phyloP scores from a whole-genome alignment of 345 rosid species.

The Eucalyptus tenuipes region DNA sequence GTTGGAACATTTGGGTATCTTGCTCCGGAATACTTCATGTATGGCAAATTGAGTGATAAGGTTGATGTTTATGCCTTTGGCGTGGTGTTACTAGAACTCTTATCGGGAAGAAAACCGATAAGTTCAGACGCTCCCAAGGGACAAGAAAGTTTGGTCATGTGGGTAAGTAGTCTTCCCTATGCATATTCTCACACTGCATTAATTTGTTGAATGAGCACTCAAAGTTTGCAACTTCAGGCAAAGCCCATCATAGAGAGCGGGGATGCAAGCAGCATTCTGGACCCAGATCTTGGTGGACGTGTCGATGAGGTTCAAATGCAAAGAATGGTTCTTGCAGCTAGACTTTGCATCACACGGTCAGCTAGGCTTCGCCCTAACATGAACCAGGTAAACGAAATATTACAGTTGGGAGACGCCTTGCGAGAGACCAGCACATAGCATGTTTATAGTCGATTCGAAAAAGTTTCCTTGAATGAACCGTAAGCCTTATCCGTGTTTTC shows the following conservation, averaged over 20 bases:
- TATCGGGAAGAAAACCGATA: slow-evolving; percentile 80
- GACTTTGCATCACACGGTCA: slow-evolving; percentile 54
- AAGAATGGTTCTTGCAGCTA: slow-evolving; percentile 70
- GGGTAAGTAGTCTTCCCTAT: slow-evolving; percentile 46
- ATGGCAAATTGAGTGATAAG: slow-evolving; percentile 86
- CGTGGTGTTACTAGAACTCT: slow-evolving; percentile 73
- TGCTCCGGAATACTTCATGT: slow-evolving; percentile 98
- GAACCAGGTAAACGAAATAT: slow-evolving; percentile 31
- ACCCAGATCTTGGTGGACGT: slow-evolving; percentile 38
- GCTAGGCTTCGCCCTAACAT: slow-evolving; percentile 76
- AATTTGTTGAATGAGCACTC: neutral
- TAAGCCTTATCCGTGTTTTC: neutral
- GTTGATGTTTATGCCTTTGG: slow-evolving; percentile 92
- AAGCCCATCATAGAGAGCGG: slow-evolving; percentile 53
- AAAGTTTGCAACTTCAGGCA: slow-evolving; percentile 43
- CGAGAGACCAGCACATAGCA: neutral
- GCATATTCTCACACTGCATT: neutral
- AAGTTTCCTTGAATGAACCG: neutral
- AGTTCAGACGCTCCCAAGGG: slow-evolving; percentile 39
- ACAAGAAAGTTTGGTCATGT: slow-evolving; percentile 82
- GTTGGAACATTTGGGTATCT: slow-evolving; percentile 97
- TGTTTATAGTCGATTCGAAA: neutral
- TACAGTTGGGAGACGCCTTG: neutral
- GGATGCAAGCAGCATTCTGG: slow-evolving; percentile 41
- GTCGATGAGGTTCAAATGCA: slow-evolving; percentile 52